phyloP scores from a whole-genome alignment of 495 filamentous ascomycete species.

The Tuber aestivum region DNA sequence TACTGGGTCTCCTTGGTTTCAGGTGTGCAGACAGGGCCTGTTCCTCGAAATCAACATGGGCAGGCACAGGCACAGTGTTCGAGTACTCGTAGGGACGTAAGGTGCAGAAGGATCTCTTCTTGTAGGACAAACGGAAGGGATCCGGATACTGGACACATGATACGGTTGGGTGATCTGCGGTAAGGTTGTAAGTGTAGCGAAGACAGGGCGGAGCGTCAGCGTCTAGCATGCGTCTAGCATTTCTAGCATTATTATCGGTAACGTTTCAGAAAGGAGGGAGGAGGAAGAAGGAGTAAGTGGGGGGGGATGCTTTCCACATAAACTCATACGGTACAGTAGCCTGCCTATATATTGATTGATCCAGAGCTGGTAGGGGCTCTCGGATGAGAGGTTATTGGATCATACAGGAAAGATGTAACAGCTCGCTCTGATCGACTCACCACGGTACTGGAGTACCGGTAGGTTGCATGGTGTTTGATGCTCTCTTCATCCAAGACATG shows the following conservation, averaged over 20 bases:
- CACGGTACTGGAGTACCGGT: no score
- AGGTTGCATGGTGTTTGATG: background rate
- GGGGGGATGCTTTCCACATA: background rate
- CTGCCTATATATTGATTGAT: background rate
- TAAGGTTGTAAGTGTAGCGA: background rate
- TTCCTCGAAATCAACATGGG: background rate
- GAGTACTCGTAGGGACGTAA: background rate
- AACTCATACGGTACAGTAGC: background rate
- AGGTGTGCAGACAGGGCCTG: background rate
- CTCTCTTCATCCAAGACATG: constrained; percentile 7
- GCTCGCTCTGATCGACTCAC: background rate
- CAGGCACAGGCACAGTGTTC: background rate
- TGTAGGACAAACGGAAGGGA: background rate
- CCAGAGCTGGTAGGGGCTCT: background rate
- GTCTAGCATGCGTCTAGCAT: background rate
- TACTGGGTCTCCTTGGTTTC: background rate
- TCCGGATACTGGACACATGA: background rate
- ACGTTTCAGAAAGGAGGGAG: background rate
- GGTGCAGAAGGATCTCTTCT: background rate
- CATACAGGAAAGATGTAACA: background rate
- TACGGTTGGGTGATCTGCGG: background rate
- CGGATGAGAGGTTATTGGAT: background rate
- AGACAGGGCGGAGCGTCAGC: background rate
- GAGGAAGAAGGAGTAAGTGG: background rate
- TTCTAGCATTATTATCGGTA: background rate